A percentile compares a stretch with the other conserved stretches of the same genome.
These are phyloP conservation scores for Xylaria scruposa DNA, from an alignment of 495 filamentous ascomycete species.

Conservation along the genomic window DNA sequence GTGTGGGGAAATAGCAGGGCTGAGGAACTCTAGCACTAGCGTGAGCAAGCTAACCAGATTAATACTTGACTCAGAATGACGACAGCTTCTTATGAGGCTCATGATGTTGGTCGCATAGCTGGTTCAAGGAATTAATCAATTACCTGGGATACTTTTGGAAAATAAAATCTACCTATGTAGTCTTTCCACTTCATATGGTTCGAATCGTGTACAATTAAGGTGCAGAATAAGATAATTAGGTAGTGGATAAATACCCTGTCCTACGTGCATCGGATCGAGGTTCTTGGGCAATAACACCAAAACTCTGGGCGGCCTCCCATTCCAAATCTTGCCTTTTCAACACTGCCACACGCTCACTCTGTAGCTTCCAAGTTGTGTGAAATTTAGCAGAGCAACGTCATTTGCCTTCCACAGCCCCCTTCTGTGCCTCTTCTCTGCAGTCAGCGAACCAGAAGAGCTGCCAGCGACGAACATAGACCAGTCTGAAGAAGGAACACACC, in stretches of 20 bases:
- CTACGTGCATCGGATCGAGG: background rate
- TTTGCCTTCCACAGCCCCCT: background rate
- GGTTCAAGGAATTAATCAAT: background rate
- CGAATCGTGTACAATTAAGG: background rate
- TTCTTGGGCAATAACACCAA: constrained; percentile 15
- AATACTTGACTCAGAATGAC: background rate
- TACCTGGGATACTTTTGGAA: background rate
- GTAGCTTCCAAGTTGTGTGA: background rate
- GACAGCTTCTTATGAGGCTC: background rate
- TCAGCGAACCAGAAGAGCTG: background rate
- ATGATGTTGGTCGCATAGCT: background rate
- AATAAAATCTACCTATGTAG: background rate
- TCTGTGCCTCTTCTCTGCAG: background rate
- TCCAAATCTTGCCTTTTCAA: constrained; percentile 6
- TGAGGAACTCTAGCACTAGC: background rate
- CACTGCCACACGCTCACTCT: constrained; percentile 1
- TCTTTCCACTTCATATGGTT: background rate
- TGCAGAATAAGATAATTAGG: background rate
- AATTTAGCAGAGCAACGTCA: constrained; percentile 1
- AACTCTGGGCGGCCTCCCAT: constrained; percentile 22
- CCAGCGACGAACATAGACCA: background rate
- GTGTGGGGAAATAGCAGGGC: too few relatives aligned
- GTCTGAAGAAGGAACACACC: too few relatives aligned
- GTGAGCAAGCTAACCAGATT: constrained; percentile 14
- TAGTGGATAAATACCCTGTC: background rate